Conservation (phyloP, 164 flowering plant genomes). For the Vitis amurensis region DNA sequence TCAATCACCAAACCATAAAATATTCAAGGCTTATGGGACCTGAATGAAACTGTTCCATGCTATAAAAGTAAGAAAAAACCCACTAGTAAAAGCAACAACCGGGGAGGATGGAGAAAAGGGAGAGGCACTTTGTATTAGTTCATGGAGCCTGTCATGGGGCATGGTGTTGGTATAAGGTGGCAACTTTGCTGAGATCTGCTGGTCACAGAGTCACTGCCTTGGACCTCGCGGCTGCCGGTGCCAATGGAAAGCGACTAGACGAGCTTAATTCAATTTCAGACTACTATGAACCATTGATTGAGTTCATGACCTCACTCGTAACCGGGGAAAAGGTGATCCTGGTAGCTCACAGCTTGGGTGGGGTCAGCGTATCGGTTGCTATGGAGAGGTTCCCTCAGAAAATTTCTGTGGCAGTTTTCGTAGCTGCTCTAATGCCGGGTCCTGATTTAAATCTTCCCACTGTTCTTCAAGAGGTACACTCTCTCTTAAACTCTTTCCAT, state of each 20-base stretch:
- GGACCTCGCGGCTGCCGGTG: conserved; percentile 28
- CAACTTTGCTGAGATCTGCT: conserved; percentile 5
- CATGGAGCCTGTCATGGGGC: conserved; percentile 36
- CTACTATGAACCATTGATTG: conserved; percentile 16
- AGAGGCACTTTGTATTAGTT: conserved; percentile 24
- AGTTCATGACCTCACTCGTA: conserved; percentile 11
- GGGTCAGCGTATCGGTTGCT: conserved; percentile 11
- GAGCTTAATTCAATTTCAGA: conserved; percentile 3
- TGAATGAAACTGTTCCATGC: too few species aligned
- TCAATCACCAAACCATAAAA: too few species aligned
- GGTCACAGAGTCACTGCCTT: conserved; percentile 25
- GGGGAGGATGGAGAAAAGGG: background rate
- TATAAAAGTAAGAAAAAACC: too few species aligned
- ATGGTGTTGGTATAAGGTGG: conserved; percentile 33
- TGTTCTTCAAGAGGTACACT: conserved; percentile 5
- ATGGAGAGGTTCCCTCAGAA: conserved; percentile 31
- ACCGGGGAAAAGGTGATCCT: conserved; percentile 22
- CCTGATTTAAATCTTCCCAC: conserved; percentile 1
- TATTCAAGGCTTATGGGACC: too few species aligned
- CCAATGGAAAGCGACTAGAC: conserved; percentile 7
- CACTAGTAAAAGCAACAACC: background rate
- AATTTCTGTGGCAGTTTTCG: conserved; percentile 20
- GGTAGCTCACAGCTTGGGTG: conserved; percentile 31
- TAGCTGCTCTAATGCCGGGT: conserved; percentile 19
- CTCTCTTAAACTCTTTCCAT: background rate